Conservation (phyloP, 192 early-diverging fungal genomes). For the Coemansia sp. region DNA sequence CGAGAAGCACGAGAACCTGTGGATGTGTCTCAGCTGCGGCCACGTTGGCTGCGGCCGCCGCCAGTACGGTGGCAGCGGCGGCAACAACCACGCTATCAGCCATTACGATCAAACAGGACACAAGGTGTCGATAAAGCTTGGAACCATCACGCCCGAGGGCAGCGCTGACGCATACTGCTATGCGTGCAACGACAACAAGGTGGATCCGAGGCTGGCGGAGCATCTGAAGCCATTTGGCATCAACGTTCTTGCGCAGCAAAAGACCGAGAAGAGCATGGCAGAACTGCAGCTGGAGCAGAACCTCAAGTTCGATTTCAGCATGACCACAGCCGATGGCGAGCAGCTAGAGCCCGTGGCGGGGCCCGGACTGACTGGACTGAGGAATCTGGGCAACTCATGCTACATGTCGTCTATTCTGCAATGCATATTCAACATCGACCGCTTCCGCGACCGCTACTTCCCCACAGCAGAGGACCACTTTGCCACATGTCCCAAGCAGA, state of each 20-base stretch:
- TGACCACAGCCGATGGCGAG: conserved; percentile 95
- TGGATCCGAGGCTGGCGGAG: conserved; percentile 73
- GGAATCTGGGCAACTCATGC: conserved; percentile 97
- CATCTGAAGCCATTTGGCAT: conserved; percentile 91
- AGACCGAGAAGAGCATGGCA: conserved; percentile 88
- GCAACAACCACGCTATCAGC: conserved; percentile 87
- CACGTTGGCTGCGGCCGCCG: conserved; percentile 91
- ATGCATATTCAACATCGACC: conserved; percentile 75
- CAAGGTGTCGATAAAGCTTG: conserved; percentile 84
- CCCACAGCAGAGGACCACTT: conserved; percentile 40
- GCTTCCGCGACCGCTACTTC: conserved; percentile 72
- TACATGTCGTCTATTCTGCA: conserved; percentile 97
- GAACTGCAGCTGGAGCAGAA: conserved; percentile 98
- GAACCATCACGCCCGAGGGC: conserved; percentile 97
- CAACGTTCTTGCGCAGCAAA: conserved; percentile 74
- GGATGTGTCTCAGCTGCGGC: conserved; percentile 94
- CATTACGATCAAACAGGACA: conserved; percentile 85
- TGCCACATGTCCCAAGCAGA: conserved; percentile 31
- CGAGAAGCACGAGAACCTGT: conserved; percentile 89
- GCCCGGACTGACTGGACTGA: conserved; percentile 88
- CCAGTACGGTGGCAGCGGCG: conserved; percentile 89
- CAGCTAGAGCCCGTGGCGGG: conserved; percentile 80
- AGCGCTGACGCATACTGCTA: conserved; percentile 73
- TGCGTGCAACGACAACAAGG: conserved; percentile 74
- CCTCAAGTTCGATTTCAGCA: conserved; percentile 94